Percentiles rank a stretch among this genome's conserved stretches.
Conservation (phyloP, 2,329 filamentous ascomycete species). For the Albifimbria verrucaria region DNA sequence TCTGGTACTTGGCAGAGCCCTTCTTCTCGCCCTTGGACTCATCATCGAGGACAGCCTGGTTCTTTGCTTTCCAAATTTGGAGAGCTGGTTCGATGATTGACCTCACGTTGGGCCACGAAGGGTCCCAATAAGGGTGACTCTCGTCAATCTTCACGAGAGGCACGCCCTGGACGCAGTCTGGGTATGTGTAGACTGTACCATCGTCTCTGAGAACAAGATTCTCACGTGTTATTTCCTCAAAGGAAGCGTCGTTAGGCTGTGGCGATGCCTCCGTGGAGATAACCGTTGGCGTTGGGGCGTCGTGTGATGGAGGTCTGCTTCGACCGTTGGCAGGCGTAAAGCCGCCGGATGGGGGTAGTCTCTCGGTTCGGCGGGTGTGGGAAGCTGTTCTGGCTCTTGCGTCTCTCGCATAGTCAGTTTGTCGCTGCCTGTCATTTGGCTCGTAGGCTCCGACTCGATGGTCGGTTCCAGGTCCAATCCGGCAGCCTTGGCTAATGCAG, state of each 20-base stretch:
- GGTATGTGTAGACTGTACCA: constrained; percentile 46
- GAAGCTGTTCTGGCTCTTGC: background rate
- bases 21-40: constrained; percentile 28
- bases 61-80: constrained; percentile 46
- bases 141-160: constrained; percentile 49
- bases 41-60: constrained; percentile 32
- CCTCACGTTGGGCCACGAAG: constrained; percentile 46
- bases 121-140: constrained; percentile 54
- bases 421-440: background rate
- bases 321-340: constrained; percentile 29
- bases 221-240: constrained; percentile 39
- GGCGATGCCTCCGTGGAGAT: constrained; percentile 23
- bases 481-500: background rate
- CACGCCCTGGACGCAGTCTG: constrained; percentile 49
- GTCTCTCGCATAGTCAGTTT: background rate
- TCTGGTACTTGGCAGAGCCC: constrained; percentile 46
- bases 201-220: constrained; percentile 46
- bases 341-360: constrained; percentile 11
- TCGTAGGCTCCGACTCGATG: background rate
- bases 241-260: constrained; percentile 12
- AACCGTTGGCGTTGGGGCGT: constrained; percentile 23
- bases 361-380: background rate
- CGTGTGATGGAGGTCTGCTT: constrained; percentile 23
- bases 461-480: background rate
- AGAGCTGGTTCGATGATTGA: constrained; percentile 39